Evolutionary conservation across 2,329 filamentous ascomycete species (phyloP), one percentile per base, ranked within the genome.

Genomic region (Talaromyces sp.): DNA sequence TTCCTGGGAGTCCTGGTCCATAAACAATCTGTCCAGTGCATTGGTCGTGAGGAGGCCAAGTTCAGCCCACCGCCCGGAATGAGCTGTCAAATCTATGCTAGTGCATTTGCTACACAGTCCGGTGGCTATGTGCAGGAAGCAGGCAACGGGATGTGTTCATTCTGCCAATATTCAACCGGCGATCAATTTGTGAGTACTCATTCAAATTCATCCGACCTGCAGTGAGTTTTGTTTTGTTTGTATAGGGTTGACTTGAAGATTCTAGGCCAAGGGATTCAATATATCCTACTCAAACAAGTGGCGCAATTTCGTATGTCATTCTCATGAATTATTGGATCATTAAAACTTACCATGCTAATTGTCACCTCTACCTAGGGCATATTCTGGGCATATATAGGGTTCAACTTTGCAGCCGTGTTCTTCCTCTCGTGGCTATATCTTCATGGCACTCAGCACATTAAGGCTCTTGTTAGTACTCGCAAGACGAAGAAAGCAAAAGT

Each of bases 71-170:
- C 88, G 0, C 72, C 82, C 0, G 84, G 83, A 6, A 77, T 82
- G 70, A 83, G 80, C 2, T 91, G 89, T 68, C 72, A 84, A 13
- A 72, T 81, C 4, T 91, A 90, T 65, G 80, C 82, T 0, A 75
- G 77, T 2, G 63, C 75, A 0, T 89, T 82, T 67, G 81, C 84
- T 1, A 59, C 73, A 21, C 71, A 82, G 56, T 75, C 80, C 0
- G 85, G 86, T 0, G 87, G 88, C 0, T 89, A 89, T 62, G 82
- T 90, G 0, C 73, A 77, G 62, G 80, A 81, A 1, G 81, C 79
- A n/a, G 72, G 75, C 0, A 76, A 82, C 58, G 86, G 83, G 0
- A 68, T 82, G 35, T 90, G 88, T 70, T 82, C 85, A 24, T 88
- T 84, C 68, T 91, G 88, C 64, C 83, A 86, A 62, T 87, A 83